Conservation (phyloP, 164 flowering plant genomes). For the Hamamelis virginiana region DNA sequence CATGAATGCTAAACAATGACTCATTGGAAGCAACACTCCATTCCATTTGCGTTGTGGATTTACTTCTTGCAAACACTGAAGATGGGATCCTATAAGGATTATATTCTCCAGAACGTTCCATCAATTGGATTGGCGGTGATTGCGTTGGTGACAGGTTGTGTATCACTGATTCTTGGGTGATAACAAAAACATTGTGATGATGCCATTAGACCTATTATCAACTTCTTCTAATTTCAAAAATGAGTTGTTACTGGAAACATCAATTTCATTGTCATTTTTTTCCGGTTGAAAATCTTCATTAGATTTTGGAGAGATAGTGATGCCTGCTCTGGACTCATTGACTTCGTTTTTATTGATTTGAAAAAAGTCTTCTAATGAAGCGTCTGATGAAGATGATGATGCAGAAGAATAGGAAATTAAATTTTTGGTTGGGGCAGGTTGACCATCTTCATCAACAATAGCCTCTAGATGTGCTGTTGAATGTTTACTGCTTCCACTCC, state of each 20-base stretch:
- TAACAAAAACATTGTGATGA: slow-evolving; percentile 16
- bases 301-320: no score
- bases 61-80: slow-evolving; percentile 51
- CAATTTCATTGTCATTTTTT: no score
- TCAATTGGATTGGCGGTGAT: slow-evolving; percentile 64
- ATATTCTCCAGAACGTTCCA: slow-evolving; percentile 47
- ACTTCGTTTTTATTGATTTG: no score
- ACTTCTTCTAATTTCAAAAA: no score
- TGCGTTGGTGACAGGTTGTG: no score
- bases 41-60: slow-evolving; percentile 43
- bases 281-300: no score
- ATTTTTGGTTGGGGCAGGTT: no score
- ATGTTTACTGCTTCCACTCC: slow-evolving; percentile 6
- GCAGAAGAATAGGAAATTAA: slow-evolving; percentile 26
- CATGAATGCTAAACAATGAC: slow-evolving; percentile 79
- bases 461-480: slow-evolving; percentile 2
- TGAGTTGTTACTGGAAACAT: no score
- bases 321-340: no score
- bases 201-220: slow-evolving; percentile 11
- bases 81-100: slow-evolving; percentile 68
- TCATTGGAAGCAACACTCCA: slow-evolving; percentile 92
- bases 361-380: slow-evolving; percentile 35
- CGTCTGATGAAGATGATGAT: slow-evolving; percentile 39
- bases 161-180: no score
- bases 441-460: no score